Evolutionary conservation across 345 rosid species (phyloP).

Genomic region (Syzygium grande): DNA sequence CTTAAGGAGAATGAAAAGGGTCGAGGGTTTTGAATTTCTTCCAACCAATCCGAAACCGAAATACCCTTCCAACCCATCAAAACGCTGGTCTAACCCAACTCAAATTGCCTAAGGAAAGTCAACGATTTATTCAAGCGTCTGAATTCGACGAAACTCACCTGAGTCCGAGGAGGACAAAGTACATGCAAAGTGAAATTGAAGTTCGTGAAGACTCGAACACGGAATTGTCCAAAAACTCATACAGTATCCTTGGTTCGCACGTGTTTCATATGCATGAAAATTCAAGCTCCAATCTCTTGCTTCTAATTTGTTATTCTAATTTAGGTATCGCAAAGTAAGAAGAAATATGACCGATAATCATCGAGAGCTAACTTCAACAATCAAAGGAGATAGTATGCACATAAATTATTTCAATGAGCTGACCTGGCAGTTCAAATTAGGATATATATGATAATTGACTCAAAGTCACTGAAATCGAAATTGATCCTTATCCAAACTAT

Average conservation of each 20-base stretch:
- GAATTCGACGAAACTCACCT: background rate
- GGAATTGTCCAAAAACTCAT: too few species aligned
- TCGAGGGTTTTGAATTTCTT: background rate
- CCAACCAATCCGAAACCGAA: background rate
- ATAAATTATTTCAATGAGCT: background rate
- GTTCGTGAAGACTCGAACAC: too few species aligned
- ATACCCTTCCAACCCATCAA: background rate
- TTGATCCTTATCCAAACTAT: background rate
- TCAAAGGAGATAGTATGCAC: background rate
- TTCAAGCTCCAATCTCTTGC: background rate
- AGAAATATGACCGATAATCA: background rate
- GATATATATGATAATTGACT: background rate
- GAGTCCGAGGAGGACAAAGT: too few species aligned
- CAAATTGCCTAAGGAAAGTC: background rate
- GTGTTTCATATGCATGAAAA: background rate
- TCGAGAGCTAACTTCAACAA: background rate
- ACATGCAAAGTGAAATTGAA: too few species aligned
- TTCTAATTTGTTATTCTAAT: background rate
- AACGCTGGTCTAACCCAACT: background rate
- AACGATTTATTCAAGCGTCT: background rate
- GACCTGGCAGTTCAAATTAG: background rate
- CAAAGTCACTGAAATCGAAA: background rate
- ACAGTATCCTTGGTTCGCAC: background rate
- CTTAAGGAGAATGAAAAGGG: background rate
- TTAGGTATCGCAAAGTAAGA: background rate